Evolutionary conservation across 345 rosid genomes (phyloP), one percentile per base, ranked within the genome.

Genomic region (Anastatica hierochuntica): DNA sequence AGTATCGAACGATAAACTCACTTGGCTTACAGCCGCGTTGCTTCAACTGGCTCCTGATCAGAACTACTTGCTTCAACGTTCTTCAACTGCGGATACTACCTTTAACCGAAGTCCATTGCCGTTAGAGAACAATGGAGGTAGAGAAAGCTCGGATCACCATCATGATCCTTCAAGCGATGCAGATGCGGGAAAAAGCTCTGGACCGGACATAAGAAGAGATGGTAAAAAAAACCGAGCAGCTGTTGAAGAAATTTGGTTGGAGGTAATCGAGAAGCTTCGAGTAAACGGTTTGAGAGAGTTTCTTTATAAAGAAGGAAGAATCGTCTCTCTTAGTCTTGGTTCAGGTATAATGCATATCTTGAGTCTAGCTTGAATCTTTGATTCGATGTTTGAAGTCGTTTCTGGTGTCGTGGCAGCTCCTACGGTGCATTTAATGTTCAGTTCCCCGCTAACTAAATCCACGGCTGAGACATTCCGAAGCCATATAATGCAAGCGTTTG

Each of bases 11-110:
- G 99, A 94, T 63, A 94, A 85, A 67, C 56, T 79, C 67, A 94
- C 95, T 10, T 94, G 99, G 97, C 76, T 94, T 56, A 94, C 95
- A 8, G 97, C 99, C 8, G 94, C 99, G 24, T 67, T 94, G 76
- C 94, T 94, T 77, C 99, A 88, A 42, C 76, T 94, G 41, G 97
- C 99, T 69, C 99, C 97, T 23, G 99, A 94, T 71, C 97, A 85
- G 71, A 95, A 88, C 69, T 88, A 94, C 52, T 36, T 80, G 66
- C 68, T 85, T 56, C 89, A 89, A 21, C 74, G 67, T 69, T 79
- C 89, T 2, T 80, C 95, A 15, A 69, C 63, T 13, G 63, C 85
- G 11, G 92, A 79, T 48, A 74, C 83, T 56, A 83, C 95, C 68
- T 67, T 83, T 40, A 78, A 67, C 64, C 83, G 77, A 37, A 64